Evolutionary conservation across 495 filamentous ascomycete genomes (phyloP), one percentile per base, ranked within the genome.

Genomic region (Annulohypoxylon stygium): DNA sequence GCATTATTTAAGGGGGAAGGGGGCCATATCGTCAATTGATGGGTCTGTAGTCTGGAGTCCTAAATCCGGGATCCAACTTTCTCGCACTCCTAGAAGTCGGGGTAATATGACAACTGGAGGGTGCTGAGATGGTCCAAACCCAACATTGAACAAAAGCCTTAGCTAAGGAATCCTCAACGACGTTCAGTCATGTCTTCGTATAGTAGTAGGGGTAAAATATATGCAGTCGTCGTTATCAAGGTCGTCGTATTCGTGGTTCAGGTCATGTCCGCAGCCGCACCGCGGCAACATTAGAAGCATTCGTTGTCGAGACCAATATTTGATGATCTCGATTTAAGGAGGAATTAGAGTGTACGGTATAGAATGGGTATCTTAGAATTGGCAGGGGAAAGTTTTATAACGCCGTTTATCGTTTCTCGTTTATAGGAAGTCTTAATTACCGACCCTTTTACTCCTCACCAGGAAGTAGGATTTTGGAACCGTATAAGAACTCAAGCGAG

Each of bases 401-500:
- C 30, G 30, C 30, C 30, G 30, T 3, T 6, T 30, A 3, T 30
- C 30, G 30, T 30, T 30, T 30, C 30, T 30, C 69, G 58, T 72
- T 8, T 30, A 43, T 11, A 51, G 4, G 18, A 37, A 47, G 10
- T 50, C 20, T 48, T 23, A 23, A 23, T 23, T 23, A 23, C 20
- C 10, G 7, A 43, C 18, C 2, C 43, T 4, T 20, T 47, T 4
- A 36, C 43, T 43, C 12, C 43, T 25, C 59, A 43, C 51, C 65
- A n/a, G 73, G 41, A 33, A 88, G 82, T 3, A 92, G 81, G n/a
- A 92, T 81, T 16, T 85, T 86, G 9, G 90, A 87, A 62, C 88
- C 88, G 70, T 91, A 91, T 55, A 86, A 79, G 34, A 93, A 83
- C 79, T 93, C 91, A 10, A 91, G 83, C 11, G 89, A 92, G 51